Percentiles rank a stretch among this genome's conserved stretches.
These are phyloP conservation scores for Talaromyces funiculosus DNA, from an alignment of 2,329 filamentous ascomycete genomes.

Conservation along the genomic window DNA sequence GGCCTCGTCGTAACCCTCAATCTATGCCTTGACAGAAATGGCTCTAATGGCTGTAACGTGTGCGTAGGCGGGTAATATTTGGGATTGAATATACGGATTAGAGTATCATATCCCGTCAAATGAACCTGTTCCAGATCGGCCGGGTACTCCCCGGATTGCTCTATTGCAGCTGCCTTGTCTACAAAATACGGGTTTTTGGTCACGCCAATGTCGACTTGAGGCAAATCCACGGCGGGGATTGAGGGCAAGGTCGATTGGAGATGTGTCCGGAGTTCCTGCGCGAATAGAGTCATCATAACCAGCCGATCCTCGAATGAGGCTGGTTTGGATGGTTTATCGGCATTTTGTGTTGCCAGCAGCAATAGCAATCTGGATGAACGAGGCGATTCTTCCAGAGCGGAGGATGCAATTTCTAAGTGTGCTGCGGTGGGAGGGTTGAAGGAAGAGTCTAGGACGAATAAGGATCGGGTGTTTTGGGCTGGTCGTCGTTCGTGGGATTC, in stretches of 20 bases:
- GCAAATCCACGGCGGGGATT: slow-evolving; percentile 14
- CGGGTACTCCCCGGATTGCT: slow-evolving; percentile 32
- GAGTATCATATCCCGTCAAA: slow-evolving; percentile 45
- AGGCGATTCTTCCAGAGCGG: slow-evolving; percentile 43
- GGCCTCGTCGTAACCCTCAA: slow-evolving; percentile 41
- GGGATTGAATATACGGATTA: slow-evolving; percentile 44
- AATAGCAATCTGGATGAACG: slow-evolving; percentile 46
- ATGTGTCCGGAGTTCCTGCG: slow-evolving; percentile 36
- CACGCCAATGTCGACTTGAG: slow-evolving; percentile 43
- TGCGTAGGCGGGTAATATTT: slow-evolving; percentile 46
- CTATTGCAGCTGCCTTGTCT: slow-evolving; percentile 44
- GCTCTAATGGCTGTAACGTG: slow-evolving; percentile 36
- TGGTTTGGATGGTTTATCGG: slow-evolving; percentile 54
- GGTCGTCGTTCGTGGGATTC: slow-evolving; percentile 12
- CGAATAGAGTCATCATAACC: slow-evolving; percentile 46
- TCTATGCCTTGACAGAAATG: slow-evolving; percentile 39
- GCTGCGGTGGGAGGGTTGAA: slow-evolving; percentile 61
- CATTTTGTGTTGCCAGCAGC: slow-evolving; percentile 59
- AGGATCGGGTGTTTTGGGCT: slow-evolving; percentile 24
- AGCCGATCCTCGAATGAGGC: slow-evolving; percentile 45
- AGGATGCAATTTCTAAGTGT: slow-evolving; percentile 51
- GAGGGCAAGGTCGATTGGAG: slow-evolving; percentile 17
- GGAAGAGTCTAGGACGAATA: slow-evolving; percentile 61
- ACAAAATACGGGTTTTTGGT: slow-evolving; percentile 46
- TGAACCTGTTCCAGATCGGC: slow-evolving; percentile 39